Conservation (phyloP, 257 asterid genomes). For the Przewalskia tangutica region DNA sequence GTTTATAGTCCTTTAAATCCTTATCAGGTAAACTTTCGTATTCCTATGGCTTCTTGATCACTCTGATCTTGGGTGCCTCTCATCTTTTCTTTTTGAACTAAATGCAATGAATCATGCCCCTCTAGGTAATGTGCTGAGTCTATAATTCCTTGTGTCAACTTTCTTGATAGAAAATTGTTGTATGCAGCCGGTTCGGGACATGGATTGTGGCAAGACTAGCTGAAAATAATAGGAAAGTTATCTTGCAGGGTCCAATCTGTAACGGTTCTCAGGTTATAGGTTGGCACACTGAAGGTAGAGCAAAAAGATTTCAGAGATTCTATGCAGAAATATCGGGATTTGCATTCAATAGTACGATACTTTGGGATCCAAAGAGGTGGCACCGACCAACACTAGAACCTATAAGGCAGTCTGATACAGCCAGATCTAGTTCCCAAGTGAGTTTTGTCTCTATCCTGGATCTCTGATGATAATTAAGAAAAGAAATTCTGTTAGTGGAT, state of each 20-base stretch:
- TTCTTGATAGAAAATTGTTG: conserved; percentile 7
- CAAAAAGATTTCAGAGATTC: conserved; percentile 35
- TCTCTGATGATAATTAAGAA: not conserved
- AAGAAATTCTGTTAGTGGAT: not conserved
- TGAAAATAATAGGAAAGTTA: conserved; percentile 19
- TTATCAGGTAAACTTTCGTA: not conserved
- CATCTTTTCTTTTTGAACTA: not conserved
- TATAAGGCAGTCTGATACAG: conserved; percentile 41
- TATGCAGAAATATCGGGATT: conserved; percentile 55
- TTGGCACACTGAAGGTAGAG: conserved; percentile 45
- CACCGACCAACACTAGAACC: conserved; percentile 49
- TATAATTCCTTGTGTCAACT: not conserved
- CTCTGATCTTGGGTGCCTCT: not conserved
- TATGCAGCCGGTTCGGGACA: conserved; percentile 61
- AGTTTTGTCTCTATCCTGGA: conserved; percentile 13
- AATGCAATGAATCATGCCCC: not conserved
- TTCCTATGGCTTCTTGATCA: not conserved
- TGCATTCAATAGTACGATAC: conserved; percentile 67
- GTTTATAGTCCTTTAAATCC: not conserved
- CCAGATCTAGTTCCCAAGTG: conserved; percentile 43
- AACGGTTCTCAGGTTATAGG: conserved; percentile 47
- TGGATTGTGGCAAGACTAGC: conserved; percentile 56
- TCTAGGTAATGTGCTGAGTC: not conserved
- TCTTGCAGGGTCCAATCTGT: conserved; percentile 13
- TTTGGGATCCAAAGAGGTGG: conserved; percentile 79